phyloP scores from a whole-genome alignment of 805 yeast species.

The Schwanniomyces vanrijiae region DNA sequence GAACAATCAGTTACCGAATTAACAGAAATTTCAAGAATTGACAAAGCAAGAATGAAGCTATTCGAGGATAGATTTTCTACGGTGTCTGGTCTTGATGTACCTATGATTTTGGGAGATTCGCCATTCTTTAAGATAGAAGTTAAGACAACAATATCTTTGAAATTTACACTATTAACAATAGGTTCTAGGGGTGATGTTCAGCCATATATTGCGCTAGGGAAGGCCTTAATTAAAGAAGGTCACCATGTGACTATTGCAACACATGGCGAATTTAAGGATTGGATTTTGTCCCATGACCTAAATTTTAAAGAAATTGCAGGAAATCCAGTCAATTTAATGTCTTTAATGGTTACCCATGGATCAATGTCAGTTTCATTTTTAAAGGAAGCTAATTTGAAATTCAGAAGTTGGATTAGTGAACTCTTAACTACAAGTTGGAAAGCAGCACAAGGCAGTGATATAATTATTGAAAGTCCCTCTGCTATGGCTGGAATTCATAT shows the following conservation, averaged over 20 bases:
- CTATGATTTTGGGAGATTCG: conserved; percentile 66
- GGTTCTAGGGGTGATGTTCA: conserved; percentile 98
- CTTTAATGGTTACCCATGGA: conserved; percentile 89
- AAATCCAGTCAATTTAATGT: conserved; percentile 88
- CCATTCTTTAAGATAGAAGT: conserved; percentile 53
- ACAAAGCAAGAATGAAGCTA: conserved; percentile 60
- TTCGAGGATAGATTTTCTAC: conserved; percentile 66
- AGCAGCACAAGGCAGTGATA: conserved; percentile 81
- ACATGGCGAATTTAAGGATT: conserved; percentile 74
- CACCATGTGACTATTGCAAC: conserved; percentile 84
- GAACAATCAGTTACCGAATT: neutral
- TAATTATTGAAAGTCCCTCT: conserved; percentile 91
- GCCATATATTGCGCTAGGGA: conserved; percentile 89
- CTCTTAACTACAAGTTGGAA: conserved; percentile 74
- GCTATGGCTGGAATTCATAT: conserved; percentile 95
- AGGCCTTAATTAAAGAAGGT: conserved; percentile 76
- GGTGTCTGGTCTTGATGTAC: conserved; percentile 63
- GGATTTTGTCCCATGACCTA: conserved; percentile 70
- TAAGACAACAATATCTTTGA: conserved; percentile 53
- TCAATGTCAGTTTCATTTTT: conserved; percentile 79
- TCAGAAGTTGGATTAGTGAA: conserved; percentile 81
- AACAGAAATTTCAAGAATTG: conserved; percentile 28
- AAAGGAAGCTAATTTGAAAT: conserved; percentile 77
- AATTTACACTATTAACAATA: conserved; percentile 75
- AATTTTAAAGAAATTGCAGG: conserved; percentile 81